These are phyloP conservation scores for Mucor mucedo DNA, from an alignment of 371 early-diverging fungal genomes.

Conservation along the genomic window DNA sequence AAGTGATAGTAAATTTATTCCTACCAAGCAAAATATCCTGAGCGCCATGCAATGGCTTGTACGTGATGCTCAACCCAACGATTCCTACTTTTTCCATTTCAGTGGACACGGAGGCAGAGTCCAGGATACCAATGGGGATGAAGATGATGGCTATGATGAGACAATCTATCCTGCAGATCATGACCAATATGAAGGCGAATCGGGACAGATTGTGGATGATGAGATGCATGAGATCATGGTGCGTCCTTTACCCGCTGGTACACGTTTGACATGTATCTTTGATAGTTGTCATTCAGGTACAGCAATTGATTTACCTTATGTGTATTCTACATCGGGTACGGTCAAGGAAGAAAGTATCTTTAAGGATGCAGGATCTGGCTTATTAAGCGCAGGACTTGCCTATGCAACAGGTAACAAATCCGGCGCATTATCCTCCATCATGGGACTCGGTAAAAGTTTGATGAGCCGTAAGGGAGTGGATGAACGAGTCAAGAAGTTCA, in stretches of 20 bases:
- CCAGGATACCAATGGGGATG: slow-evolving; percentile 75
- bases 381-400: slow-evolving; percentile 51
- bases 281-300: slow-evolving; percentile 85
- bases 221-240: slow-evolving; percentile 83
- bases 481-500: slow-evolving; percentile 46
- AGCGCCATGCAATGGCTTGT: slow-evolving; percentile 90
- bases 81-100: slow-evolving; percentile 87
- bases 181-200: slow-evolving; percentile 21
- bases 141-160: slow-evolving; percentile 75
- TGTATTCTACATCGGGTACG: slow-evolving; percentile 73
- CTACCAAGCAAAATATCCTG: slow-evolving; percentile 83
- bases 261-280: slow-evolving; percentile 81
- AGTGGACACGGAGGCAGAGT: slow-evolving; percentile 86
- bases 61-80: slow-evolving; percentile 74
- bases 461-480: slow-evolving; percentile 40
- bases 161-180: slow-evolving; percentile 82
- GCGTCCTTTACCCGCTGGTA: slow-evolving; percentile 77
- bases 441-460: slow-evolving; percentile 48
- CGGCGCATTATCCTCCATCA: slow-evolving; percentile 46
- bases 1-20: slow-evolving; percentile 60
- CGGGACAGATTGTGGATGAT: slow-evolving; percentile 87
- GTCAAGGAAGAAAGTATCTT: slow-evolving; percentile 54
- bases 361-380: slow-evolving; percentile 46
- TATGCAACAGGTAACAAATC: slow-evolving; percentile 50
- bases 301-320: slow-evolving; percentile 83